Percentiles rank a stretch among this genome's conserved stretches.
Conservation (phyloP, 2,329 filamentous ascomycete species). For the Ophiosphaerella herpotricha region DNA sequence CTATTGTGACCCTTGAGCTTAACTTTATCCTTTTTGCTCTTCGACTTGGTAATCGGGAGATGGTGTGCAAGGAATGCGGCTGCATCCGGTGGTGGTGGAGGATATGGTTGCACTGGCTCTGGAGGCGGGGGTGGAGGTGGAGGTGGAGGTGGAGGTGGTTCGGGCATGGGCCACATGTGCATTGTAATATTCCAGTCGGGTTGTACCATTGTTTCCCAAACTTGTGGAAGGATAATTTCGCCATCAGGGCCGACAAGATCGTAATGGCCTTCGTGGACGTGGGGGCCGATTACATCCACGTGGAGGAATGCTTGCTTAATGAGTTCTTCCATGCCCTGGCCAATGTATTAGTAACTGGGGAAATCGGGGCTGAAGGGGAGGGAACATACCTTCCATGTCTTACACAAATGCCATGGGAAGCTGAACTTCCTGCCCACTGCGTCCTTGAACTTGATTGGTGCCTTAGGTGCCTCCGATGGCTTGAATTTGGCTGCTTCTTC, state of each 20-base stretch:
- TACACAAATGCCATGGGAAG: constrained; percentile 34
- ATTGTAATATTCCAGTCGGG: constrained; percentile 56
- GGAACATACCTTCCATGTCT: constrained; percentile 53
- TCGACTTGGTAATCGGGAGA: constrained; percentile 14
- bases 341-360: constrained; percentile 69
- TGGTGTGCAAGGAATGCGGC: constrained; percentile 16
- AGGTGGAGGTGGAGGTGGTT: constrained; percentile 20
- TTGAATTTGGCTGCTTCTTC: constrained; percentile 49
- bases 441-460: constrained; percentile 38
- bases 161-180: constrained; percentile 56
- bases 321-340: constrained; percentile 54
- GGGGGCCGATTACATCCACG: constrained; percentile 52
- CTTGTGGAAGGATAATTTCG: constrained; percentile 55
- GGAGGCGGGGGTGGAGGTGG: constrained; percentile 20
- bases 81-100: constrained; percentile 20
- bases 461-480: constrained; percentile 56
- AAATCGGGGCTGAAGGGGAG: background rate
- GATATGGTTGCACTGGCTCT: constrained; percentile 8
- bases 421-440: constrained; percentile 37
- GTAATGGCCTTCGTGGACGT: constrained; percentile 54
- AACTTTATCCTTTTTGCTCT: constrained; percentile 16
- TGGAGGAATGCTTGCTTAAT: constrained; percentile 57
- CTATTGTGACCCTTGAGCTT: constrained; percentile 16
- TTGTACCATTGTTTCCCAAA: constrained; percentile 55
- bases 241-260: constrained; percentile 54